Percentiles rank a stretch among this genome's conserved stretches.
These are phyloP conservation scores for Penicillium sp. DNA, from an alignment of 2,329 filamentous ascomycete genomes.

Conservation along the genomic window DNA sequence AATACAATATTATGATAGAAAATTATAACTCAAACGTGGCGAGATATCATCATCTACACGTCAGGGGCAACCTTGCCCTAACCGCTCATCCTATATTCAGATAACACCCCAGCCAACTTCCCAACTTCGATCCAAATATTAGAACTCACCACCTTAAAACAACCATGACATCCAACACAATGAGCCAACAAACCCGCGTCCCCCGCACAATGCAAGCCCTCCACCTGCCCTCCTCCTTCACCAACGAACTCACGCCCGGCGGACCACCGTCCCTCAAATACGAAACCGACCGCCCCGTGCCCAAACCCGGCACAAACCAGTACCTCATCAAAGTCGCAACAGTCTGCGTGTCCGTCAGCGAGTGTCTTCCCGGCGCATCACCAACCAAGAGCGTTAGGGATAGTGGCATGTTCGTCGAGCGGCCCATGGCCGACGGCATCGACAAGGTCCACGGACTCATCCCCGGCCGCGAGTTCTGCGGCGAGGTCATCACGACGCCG, in stretches of 20 bases:
- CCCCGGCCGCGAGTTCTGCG: conserved; percentile 40
- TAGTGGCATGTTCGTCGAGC: conserved; percentile 2
- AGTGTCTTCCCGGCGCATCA: conserved; percentile 16
- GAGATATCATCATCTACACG: too few relatives aligned
- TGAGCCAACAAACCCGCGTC: conserved; percentile 34
- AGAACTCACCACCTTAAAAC: not conserved
- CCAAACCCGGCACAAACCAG: conserved; percentile 30
- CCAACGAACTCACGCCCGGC: conserved; percentile 19
- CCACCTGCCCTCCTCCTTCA: conserved; percentile 29
- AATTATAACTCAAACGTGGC: too few relatives aligned
- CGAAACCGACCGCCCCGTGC: conserved; percentile 33
- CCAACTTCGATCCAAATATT: too few relatives aligned
- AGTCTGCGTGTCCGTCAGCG: conserved; percentile 37
- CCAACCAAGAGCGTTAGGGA: not conserved
- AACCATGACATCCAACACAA: conserved; percentile 22
- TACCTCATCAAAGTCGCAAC: conserved; percentile 40
- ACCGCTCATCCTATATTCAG: too few relatives aligned
- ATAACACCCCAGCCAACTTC: too few relatives aligned
- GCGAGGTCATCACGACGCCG: conserved; percentile 35
- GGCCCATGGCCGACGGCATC: conserved; percentile 22
- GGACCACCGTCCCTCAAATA: conserved; percentile 26
- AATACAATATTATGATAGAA: too few relatives aligned
- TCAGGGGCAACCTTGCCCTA: too few relatives aligned
- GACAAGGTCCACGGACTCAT: conserved; percentile 24
- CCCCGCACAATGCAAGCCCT: conserved; percentile 37